Conservation (phyloP, 2,329 filamentous ascomycete species). For the Parastagonospora avenae region DNA sequence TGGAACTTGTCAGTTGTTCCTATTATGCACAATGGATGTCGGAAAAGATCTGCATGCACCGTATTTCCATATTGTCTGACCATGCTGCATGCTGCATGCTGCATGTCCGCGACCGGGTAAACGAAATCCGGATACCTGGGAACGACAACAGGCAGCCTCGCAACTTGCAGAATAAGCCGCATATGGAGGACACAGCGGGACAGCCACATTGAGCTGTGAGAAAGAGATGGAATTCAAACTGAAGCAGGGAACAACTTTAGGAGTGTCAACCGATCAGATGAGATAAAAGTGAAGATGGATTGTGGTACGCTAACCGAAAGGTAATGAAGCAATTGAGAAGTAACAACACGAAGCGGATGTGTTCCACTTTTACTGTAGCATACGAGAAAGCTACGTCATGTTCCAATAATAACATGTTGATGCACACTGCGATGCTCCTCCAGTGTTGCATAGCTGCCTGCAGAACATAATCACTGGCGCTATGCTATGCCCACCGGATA, state of each 20-base stretch:
- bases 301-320: no score
- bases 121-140: slow-evolving; percentile 2
- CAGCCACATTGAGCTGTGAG: no score
- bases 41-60: slow-evolving; percentile 5
- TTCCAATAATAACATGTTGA: slow-evolving; percentile 4
- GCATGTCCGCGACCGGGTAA: slow-evolving; percentile 5
- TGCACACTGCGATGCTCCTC: not conserved
- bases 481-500: not conserved
- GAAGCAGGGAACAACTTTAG: no score
- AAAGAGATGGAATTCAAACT: no score
- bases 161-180: no score
- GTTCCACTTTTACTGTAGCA: no score
- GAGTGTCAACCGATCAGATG: no score
- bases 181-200: no score
- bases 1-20: not conserved
- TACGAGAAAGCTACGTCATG: not conserved
- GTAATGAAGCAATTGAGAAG: no score
- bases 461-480: not conserved
- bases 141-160: not conserved
- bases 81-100: not conserved
- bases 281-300: no score
- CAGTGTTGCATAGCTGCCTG: slow-evolving; percentile 7
- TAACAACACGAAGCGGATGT: no score
- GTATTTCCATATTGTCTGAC: slow-evolving; percentile 1
- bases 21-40: not conserved